These are phyloP conservation scores for Massariosphaeria phaeospora DNA, from an alignment of 495 filamentous ascomycete genomes.

Conservation along the genomic window DNA sequence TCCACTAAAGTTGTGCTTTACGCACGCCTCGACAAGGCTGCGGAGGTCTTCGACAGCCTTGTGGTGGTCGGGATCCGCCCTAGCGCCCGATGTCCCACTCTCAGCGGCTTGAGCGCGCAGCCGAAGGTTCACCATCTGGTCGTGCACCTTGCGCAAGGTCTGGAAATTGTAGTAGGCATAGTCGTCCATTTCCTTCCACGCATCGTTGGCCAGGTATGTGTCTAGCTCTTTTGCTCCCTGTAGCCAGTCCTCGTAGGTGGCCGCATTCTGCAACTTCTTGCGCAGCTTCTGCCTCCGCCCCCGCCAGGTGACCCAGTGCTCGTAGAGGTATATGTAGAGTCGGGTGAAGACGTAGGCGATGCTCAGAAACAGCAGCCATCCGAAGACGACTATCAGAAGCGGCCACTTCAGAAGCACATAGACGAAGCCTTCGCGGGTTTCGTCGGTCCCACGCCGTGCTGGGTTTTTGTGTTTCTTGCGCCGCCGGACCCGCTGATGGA, in stretches of 20 bases:
- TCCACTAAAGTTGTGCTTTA: constrained; percentile 95
- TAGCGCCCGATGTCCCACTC: constrained; percentile 8
- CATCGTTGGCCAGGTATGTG: constrained; percentile 70
- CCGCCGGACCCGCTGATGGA: constrained; percentile 42
- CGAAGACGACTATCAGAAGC: constrained; percentile 67
- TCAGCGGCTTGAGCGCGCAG: constrained; percentile 55
- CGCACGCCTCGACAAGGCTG: constrained; percentile 74
- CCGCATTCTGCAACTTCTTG: constrained; percentile 61
- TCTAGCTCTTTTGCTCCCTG: constrained; percentile 73
- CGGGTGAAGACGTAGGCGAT: constrained; percentile 75
- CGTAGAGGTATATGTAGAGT: constrained; percentile 83
- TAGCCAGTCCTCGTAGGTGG: constrained; percentile 77
- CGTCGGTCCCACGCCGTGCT: constrained; percentile 58
- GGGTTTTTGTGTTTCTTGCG: constrained; percentile 37
- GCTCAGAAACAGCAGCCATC: constrained; percentile 68
- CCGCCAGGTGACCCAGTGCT: constrained; percentile 70
- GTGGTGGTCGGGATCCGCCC: constrained; percentile 35
- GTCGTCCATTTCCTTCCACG: constrained; percentile 81
- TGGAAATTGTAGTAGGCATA: constrained; percentile 92
- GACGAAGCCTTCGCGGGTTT: constrained; percentile 87
- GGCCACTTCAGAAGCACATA: constrained; percentile 91
- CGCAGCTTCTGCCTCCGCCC: constrained; percentile 67
- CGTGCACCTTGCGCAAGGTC: constrained; percentile 69
- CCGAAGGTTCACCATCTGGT: constrained; percentile 62
- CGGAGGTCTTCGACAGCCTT: constrained; percentile 66